Evolutionary conservation across 108 stramenopile genomes (phyloP), one percentile per base, ranked within the genome.

Genomic region (Fragilaria crotonensis): DNA sequence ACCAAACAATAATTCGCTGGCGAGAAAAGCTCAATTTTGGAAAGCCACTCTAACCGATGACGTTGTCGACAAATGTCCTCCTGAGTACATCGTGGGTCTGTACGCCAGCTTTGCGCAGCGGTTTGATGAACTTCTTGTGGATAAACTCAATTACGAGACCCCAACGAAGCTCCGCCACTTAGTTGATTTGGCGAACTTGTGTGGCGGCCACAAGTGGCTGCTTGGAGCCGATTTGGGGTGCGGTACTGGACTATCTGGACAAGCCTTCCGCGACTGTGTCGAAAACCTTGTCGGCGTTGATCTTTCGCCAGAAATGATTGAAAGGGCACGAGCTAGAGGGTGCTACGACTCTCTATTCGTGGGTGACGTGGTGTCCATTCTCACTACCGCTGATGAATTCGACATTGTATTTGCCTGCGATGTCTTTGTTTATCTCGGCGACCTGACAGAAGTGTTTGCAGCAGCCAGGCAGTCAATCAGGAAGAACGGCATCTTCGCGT

Each of bases 371-470:
- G 63, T 64, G 26, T 63, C 46, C 18, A 63, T 68, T n/a, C 72
- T 79, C n/a, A 54, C 48, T 5, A 56, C 69, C 33, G 33, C 48
- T n/a, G 54, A 45, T 33, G 25, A 11, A 17, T 86, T 67, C 56
- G 79, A 83, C 55, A 63, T 87, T 22, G 63, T 87, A 11, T 73
- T 83, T 57, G 76, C 85, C 25, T 87, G 85, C 60, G 81, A 87
- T 60, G 77, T 83, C 2, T 80, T 83, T 47, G 67, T 79, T 4
- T 87, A 87, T 32, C 63, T 87, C 62, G 80, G 72, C 11, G 76
- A 81, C 33, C 56, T 85, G 14, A 27, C 46, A 25, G 55, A 45
- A 0, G 67, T 81, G 9, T 85, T 85, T 49, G 21, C 41, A 41
- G 51, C 63, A 9, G 75, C 76, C 4, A 51, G 57, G 2, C 54